Evolutionary conservation across 805 yeast genomes (phyloP).

Genomic region (Candida ponderosae): DNA sequence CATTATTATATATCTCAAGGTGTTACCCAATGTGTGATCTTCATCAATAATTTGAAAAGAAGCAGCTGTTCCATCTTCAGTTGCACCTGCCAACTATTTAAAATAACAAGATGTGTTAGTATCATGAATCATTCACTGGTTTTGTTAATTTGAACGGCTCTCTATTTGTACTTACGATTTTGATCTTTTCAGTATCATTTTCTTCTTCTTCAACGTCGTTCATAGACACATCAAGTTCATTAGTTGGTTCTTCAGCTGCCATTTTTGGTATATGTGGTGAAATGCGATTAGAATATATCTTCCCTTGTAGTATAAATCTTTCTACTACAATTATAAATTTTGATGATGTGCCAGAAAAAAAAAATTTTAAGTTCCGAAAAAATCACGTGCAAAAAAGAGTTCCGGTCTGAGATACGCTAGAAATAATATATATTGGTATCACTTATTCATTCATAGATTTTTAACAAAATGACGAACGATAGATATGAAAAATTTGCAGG

Average conservation of each 20-base stretch:
- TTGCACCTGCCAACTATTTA: constrained; percentile 62
- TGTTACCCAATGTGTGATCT: constrained; percentile 94
- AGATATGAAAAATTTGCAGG: too few species aligned
- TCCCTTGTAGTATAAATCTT: too few species aligned
- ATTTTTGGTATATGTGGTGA: too few species aligned
- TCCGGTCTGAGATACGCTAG: too few species aligned
- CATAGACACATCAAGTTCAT: constrained; percentile 20
- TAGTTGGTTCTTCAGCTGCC: constrained; percentile 7
- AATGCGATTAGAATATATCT: too few species aligned
- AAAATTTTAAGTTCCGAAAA: too few species aligned
- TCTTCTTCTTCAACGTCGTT: constrained; percentile 17
- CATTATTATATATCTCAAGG: constrained; percentile 90
- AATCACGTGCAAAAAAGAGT: too few species aligned
- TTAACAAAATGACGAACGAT: too few species aligned
- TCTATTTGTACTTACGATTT: constrained; percentile 6
- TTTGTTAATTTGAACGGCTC: neutral
- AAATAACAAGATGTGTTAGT: neutral
- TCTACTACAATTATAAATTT: neutral
- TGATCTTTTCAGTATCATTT: constrained; percentile 18
- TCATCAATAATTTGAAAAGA: constrained; percentile 90
- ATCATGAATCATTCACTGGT: neutral
- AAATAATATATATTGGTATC: too few species aligned
- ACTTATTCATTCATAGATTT: too few species aligned
- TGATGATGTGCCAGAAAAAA: too few species aligned
- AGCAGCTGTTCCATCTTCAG: constrained; percentile 91